Evolutionary conservation across 1,139 yeast species (phyloP).

Genomic region (Candida sojae): DNA sequence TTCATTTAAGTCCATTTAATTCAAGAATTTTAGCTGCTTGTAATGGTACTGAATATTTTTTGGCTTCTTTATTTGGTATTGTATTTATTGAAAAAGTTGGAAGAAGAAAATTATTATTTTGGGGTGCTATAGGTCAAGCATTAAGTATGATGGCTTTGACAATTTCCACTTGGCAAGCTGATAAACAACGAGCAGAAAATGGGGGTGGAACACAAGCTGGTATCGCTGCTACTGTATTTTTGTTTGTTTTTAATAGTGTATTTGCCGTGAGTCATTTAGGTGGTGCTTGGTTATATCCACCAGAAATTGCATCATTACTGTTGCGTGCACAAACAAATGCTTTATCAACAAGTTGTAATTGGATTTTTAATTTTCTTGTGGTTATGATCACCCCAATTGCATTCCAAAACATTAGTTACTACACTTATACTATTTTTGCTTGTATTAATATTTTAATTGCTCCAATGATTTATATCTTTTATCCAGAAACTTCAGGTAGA

Average conservation of each 20-base stretch:
- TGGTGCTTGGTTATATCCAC: conserved; percentile 42
- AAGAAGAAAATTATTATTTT: conserved; percentile 50
- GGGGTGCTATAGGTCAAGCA: conserved; percentile 55
- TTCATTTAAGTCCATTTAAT: conserved; percentile 40
- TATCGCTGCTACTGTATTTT: conserved; percentile 38
- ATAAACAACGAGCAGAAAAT: conserved; percentile 11
- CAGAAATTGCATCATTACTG: conserved; percentile 39
- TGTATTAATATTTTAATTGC: conserved; percentile 49
- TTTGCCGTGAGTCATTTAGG: conserved; percentile 35
- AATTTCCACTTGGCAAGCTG: conserved; percentile 29
- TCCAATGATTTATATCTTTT: conserved; percentile 54
- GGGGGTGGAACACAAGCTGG: conserved; percentile 22
- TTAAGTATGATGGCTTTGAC: conserved; percentile 34
- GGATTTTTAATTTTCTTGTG: conserved; percentile 32
- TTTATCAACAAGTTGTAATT: conserved; percentile 37
- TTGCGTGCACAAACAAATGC: conserved; percentile 39
- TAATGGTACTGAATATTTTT: conserved; percentile 37
- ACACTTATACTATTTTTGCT: conserved; percentile 37
- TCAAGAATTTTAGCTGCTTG: conserved; percentile 40
- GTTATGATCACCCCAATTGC: conserved; percentile 41
- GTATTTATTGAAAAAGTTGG: conserved; percentile 54
- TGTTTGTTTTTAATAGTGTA: conserved; percentile 35
- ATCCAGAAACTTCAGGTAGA: conserved; percentile 63
- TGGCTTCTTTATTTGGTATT: conserved; percentile 47
- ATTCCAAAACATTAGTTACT: conserved; percentile 31